phyloP scores from a whole-genome alignment of 2,329 filamentous ascomycete species.

The Alternaria triticimaculans region DNA sequence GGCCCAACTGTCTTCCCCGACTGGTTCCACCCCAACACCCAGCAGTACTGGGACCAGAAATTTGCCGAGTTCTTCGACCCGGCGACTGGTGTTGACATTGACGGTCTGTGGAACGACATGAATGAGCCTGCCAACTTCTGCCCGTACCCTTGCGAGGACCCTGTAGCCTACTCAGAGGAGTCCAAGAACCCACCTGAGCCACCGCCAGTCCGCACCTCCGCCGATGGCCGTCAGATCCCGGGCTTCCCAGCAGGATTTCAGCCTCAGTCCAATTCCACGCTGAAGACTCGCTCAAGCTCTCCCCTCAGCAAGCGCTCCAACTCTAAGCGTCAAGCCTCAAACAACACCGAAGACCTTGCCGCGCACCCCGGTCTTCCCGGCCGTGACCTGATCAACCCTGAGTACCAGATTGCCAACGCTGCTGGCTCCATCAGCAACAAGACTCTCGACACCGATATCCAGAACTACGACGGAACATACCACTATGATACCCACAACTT shows the following conservation, averaged over 20 bases:
- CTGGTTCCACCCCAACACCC: constrained; percentile 73
- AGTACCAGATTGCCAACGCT: constrained; percentile 68
- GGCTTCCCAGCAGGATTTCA: constrained; percentile 74
- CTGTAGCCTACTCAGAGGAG: constrained; percentile 46
- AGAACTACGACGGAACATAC: constrained; percentile 69
- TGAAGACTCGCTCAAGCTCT: constrained; percentile 10
- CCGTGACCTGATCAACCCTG: constrained; percentile 69
- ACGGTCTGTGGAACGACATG: constrained; percentile 68
- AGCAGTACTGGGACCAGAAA: constrained; percentile 72
- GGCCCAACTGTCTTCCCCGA: constrained; percentile 76
- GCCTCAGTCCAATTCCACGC: constrained; percentile 49
- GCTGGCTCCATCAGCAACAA: constrained; percentile 51
- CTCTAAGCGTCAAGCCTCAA: constrained; percentile 21
- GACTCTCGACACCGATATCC: constrained; percentile 69
- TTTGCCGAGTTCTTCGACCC: constrained; percentile 71
- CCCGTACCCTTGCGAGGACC: constrained; percentile 56
- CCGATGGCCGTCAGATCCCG: constrained; percentile 66
- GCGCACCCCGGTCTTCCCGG: constrained; percentile 62
- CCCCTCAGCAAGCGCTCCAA: constrained; percentile 2
- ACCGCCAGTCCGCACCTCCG: constrained; percentile 66
- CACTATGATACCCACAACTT: constrained; percentile 80
- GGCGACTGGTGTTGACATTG: constrained; percentile 72
- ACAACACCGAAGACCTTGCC: constrained; percentile 45
- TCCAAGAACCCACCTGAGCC: constrained; percentile 66
- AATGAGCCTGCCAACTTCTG: constrained; percentile 48